Evolutionary conservation across 1,284 basidiomycete species (phyloP).

Genomic region (Naganishia sp.): DNA sequence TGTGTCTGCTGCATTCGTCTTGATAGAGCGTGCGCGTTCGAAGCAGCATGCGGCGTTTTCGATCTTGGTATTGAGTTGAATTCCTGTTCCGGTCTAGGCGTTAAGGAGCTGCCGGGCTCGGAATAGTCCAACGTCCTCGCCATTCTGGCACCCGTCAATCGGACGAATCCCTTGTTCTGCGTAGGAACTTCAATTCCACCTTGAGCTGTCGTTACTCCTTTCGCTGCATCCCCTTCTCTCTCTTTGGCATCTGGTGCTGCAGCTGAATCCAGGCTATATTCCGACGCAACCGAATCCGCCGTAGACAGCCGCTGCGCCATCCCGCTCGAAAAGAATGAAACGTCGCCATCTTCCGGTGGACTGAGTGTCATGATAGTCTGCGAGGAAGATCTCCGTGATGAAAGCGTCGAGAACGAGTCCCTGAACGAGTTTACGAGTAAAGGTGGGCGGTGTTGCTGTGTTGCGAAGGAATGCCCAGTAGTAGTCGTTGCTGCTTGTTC

Average conservation of each 20-base stretch:
- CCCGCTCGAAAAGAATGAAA: conserved; percentile 20
- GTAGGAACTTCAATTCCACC: background rate
- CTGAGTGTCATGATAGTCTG: conserved; percentile 19
- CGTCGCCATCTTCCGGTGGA: conserved; percentile 23
- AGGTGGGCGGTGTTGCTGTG: background rate
- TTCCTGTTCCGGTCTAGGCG: background rate
- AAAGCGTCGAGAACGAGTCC: conserved; percentile 17
- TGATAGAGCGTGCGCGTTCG: background rate
- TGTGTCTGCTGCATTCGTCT: background rate
- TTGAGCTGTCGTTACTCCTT: background rate
- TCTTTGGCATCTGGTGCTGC: background rate
- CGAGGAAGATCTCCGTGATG: conserved; percentile 17
- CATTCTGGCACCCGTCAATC: conserved; percentile 19
- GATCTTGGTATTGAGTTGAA: background rate
- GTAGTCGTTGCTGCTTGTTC: background rate
- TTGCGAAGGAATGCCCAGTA: background rate
- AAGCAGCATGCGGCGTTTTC: background rate
- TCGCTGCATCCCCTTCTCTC: background rate
- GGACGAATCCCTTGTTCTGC: conserved; percentile 15
- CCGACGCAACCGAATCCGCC: conserved; percentile 3
- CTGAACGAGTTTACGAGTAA: conserved; percentile 24
- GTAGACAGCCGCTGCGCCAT: conserved; percentile 13
- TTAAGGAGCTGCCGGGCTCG: background rate
- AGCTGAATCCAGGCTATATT: conserved; percentile 1
- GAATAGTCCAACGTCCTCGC: conserved; percentile 6